Percentiles rank a stretch among this genome's conserved stretches.
Evolutionary conservation across 129 eudicot genomes (phyloP).

Genomic region (Rutidosis leptorrhynchoides): DNA sequence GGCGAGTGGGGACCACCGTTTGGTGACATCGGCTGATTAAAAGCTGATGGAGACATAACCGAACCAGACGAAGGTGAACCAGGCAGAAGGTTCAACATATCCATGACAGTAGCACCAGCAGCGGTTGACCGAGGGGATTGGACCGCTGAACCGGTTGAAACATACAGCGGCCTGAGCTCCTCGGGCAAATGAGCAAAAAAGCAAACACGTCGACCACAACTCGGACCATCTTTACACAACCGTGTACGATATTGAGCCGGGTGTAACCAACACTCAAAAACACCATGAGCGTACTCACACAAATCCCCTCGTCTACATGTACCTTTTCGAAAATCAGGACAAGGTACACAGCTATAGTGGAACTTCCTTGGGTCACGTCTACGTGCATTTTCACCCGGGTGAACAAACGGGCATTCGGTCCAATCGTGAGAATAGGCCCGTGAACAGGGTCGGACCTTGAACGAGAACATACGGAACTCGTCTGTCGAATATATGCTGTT

Average conservation of each 20-base stretch:
- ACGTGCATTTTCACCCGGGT: constrained; percentile 89
- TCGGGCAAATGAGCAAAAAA: constrained; percentile 77
- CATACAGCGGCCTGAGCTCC: constrained; percentile 76
- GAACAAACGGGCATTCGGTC: constrained; percentile 96
- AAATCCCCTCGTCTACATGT: constrained; percentile 87
- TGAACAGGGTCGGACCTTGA: constrained; percentile 89
- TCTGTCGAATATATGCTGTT: constrained; percentile 86
- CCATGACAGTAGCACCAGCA: constrained; percentile 62
- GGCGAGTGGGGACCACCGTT: constrained; percentile 53
- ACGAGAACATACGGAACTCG: constrained; percentile 88
- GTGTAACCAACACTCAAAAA: constrained; percentile 95
- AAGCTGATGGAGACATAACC: constrained; percentile 67
- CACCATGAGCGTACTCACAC: constrained; percentile 96
- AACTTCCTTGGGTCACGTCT: constrained; percentile 82
- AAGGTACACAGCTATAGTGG: constrained; percentile 91
- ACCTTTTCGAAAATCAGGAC: constrained; percentile 85
- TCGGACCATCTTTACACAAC: constrained; percentile 74
- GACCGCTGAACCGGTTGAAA: constrained; percentile 86
- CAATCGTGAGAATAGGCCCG: constrained; percentile 92
- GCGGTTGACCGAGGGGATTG: constrained; percentile 76
- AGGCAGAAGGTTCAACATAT: constrained; percentile 76
- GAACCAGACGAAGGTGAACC: constrained; percentile 77
- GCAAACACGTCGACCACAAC: constrained; percentile 78
- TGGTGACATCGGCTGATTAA: constrained; percentile 76
- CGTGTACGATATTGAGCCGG: constrained; percentile 90